These are phyloP conservation scores for Fermentozyma sake DNA, from an alignment of 1,139 yeast genomes.

Conservation along the genomic window DNA sequence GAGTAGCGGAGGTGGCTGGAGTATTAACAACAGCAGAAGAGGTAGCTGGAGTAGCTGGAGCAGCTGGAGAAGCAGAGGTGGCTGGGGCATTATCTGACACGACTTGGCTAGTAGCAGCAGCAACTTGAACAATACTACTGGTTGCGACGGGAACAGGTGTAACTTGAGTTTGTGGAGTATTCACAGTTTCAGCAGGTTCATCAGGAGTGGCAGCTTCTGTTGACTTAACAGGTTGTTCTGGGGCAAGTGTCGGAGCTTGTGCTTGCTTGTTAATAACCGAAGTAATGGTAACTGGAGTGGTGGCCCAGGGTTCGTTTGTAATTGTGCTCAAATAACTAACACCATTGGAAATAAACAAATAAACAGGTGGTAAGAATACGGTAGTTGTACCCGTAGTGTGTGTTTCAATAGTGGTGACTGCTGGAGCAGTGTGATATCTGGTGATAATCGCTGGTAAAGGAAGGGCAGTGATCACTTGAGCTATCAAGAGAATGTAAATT, in stretches of 20 bases:
- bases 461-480: constrained; percentile 23
- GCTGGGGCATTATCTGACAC: constrained; percentile 1
- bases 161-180: constrained; percentile 3
- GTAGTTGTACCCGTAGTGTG: constrained; percentile 58
- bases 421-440: constrained; percentile 58
- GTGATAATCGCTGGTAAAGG: constrained; percentile 48
- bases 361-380: constrained; percentile 64
- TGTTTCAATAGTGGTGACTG: constrained; percentile 51
- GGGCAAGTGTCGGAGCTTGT: constrained; percentile 6
- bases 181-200: constrained; percentile 3
- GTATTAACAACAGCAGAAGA: neutral
- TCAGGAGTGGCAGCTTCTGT: constrained; percentile 8
- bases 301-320: constrained; percentile 28
- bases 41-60: constrained; percentile 1
- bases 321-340: constrained; percentile 58
- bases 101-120: constrained; percentile 5
- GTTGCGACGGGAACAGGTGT: constrained; percentile 7
- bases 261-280: constrained; percentile 15
- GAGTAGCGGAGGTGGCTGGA: constrained; percentile 1
- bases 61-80: constrained; percentile 1
- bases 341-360: constrained; percentile 57
- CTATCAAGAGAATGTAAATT: constrained; percentile 15
- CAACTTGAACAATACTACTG: constrained; percentile 7
- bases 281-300: constrained; percentile 32
- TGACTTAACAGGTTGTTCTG: constrained; percentile 5